phyloP scores from a whole-genome alignment of 345 rosid genomes.

The Populus simonii region DNA sequence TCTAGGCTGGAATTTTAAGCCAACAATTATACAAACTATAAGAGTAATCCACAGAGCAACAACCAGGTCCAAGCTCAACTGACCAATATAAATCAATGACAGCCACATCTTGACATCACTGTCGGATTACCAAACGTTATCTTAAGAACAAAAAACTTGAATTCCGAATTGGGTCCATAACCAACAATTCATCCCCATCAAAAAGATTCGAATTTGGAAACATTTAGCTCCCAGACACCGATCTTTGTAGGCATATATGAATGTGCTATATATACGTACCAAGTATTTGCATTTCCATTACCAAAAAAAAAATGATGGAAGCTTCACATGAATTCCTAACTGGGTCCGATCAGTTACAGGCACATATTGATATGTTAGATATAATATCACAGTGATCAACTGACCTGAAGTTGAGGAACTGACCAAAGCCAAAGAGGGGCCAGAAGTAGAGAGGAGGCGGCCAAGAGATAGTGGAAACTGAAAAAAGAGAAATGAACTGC shows the following conservation, averaged over 20 bases:
- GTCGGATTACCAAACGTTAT: no score
- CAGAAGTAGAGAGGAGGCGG: constrained; percentile 87
- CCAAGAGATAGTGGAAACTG: constrained; percentile 71
- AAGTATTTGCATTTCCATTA: background rate
- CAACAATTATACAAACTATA: background rate
- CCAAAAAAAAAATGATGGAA: background rate
- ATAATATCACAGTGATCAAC: background rate
- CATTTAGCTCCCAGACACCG: background rate
- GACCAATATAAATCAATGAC: background rate
- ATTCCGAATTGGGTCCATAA: background rate
- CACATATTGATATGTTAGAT: background rate
- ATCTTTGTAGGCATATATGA: background rate
- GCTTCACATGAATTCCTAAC: background rate
- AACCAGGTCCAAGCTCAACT: background rate
- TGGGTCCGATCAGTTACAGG: no score
- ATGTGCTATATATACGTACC: background rate
- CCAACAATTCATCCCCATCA: background rate
- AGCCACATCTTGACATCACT: background rate
- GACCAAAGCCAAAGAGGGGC: constrained; percentile 82
- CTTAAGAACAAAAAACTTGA: background rate
- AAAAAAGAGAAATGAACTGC: constrained; percentile 66
- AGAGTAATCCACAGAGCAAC: background rate
- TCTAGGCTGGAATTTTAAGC: background rate
- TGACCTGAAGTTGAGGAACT: constrained; percentile 91
- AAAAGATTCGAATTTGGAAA: background rate